A percentile compares a stretch with the other conserved stretches of the same genome.
These are phyloP conservation scores for Coemansia sp. DNA, from an alignment of 192 early-diverging fungal genomes.

Conservation along the genomic window DNA sequence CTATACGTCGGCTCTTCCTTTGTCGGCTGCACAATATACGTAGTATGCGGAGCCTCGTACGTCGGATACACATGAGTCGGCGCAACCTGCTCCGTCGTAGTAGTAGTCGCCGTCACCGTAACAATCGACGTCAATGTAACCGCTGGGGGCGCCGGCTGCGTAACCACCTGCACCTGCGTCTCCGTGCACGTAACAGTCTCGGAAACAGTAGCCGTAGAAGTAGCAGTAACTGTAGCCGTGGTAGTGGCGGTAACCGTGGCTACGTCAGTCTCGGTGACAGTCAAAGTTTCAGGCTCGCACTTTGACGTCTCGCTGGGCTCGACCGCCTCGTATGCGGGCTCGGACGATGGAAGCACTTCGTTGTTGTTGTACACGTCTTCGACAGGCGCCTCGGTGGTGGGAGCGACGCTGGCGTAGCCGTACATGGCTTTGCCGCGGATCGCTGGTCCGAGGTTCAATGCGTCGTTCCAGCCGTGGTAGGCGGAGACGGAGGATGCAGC, in stretches of 20 bases:
- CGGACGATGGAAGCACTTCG: constrained; percentile 19
- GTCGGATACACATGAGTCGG: constrained; percentile 2
- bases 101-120: constrained; percentile 22
- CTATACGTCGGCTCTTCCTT: neutral
- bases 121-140: constrained; percentile 36
- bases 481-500: constrained; percentile 15
- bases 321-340: constrained; percentile 19
- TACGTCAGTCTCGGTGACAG: constrained; percentile 7
- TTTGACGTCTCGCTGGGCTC: constrained; percentile 20
- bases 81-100: neutral
- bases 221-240: constrained; percentile 12
- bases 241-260: constrained; percentile 11
- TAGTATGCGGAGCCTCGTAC: neutral
- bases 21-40: neutral
- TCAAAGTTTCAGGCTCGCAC: constrained; percentile 22
- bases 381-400: constrained; percentile 16
- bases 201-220: constrained; percentile 7
- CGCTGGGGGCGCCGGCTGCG: constrained; percentile 32
- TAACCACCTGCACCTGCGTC: constrained; percentile 27
- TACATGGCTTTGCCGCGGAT: constrained; percentile 20
- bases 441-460: neutral
- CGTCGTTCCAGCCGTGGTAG: constrained; percentile 18
- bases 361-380: constrained; percentile 21
- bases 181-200: constrained; percentile 18
- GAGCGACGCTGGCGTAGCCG: constrained; percentile 18